These are phyloP conservation scores for Grigorovia humatica DNA, from an alignment of 805 yeast genomes.

Conservation along the genomic window DNA sequence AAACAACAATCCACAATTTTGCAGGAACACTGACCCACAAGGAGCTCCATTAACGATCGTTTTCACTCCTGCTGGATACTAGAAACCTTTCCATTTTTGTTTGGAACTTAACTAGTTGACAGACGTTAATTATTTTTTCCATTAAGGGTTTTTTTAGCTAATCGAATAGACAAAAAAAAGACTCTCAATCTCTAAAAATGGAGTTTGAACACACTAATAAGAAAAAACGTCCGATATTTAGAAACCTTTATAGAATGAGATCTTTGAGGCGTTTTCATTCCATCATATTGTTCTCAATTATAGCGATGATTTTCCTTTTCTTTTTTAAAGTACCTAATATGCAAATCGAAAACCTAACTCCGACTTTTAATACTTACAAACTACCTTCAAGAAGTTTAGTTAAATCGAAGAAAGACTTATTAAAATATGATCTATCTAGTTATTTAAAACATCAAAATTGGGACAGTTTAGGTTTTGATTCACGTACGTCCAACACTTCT, in stretches of 20 bases:
- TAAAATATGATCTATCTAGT: background rate
- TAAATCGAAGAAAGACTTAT: background rate
- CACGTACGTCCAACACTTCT: background rate
- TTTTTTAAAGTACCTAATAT: background rate
- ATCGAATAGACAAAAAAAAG: too few relatives aligned
- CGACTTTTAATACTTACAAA: background rate
- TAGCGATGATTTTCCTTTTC: background rate
- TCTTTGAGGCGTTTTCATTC: background rate
- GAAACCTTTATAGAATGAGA: background rate
- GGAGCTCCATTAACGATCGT: too few relatives aligned
- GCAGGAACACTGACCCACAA: too few relatives aligned
- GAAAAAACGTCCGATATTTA: background rate
- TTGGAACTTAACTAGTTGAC: too few relatives aligned
- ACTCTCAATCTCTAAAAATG: too few relatives aligned
- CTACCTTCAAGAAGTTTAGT: background rate
- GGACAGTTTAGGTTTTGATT: background rate
- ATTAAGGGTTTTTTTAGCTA: too few relatives aligned
- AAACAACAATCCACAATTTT: too few relatives aligned
- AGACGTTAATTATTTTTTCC: too few relatives aligned
- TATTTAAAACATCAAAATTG: background rate
- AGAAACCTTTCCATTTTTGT: too few relatives aligned
- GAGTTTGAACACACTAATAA: too few relatives aligned
- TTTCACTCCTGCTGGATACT: too few relatives aligned
- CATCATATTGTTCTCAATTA: background rate
- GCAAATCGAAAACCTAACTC: background rate